These are phyloP conservation scores for Aspergillus sojae DNA, from an alignment of 2,329 filamentous ascomycete species.

Conservation along the genomic window DNA sequence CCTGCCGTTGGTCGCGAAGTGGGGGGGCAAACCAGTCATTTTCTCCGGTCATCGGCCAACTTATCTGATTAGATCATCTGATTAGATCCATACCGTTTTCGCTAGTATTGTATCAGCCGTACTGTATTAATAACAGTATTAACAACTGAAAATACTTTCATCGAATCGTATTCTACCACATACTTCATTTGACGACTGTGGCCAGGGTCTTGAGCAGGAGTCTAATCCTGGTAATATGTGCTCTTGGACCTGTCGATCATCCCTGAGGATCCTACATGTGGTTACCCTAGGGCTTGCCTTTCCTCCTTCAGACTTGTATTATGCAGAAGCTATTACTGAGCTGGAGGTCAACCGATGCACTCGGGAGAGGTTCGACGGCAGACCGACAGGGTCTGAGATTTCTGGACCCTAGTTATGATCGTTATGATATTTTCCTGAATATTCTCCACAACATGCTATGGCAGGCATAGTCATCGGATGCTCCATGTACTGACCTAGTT, in stretches of 20 bases:
- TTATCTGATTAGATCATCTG: constrained; percentile 34
- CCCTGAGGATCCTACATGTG: neutral
- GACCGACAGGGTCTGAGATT: neutral
- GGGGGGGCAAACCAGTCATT: neutral
- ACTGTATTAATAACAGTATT: neutral
- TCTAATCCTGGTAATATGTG: neutral
- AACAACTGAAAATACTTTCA: neutral
- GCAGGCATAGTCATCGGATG: neutral
- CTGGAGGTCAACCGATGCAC: too few relatives aligned
- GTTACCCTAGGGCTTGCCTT: neutral
- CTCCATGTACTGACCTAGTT: neutral
- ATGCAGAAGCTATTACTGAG: neutral
- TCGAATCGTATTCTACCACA: neutral
- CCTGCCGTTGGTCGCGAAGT: constrained; percentile 7
- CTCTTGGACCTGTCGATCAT: neutral
- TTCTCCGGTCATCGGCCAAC: constrained; percentile 22
- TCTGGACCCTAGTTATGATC: neutral
- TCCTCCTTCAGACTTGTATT: neutral
- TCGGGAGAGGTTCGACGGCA: neutral
- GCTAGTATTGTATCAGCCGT: constrained; percentile 1
- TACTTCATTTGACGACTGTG: neutral
- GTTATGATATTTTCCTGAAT: neutral
- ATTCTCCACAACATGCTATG: neutral
- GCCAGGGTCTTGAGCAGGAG: neutral
- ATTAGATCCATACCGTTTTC: constrained; percentile 23